phyloP scores from a whole-genome alignment of 139 green algal species.

The Chlorella sp. region DNA sequence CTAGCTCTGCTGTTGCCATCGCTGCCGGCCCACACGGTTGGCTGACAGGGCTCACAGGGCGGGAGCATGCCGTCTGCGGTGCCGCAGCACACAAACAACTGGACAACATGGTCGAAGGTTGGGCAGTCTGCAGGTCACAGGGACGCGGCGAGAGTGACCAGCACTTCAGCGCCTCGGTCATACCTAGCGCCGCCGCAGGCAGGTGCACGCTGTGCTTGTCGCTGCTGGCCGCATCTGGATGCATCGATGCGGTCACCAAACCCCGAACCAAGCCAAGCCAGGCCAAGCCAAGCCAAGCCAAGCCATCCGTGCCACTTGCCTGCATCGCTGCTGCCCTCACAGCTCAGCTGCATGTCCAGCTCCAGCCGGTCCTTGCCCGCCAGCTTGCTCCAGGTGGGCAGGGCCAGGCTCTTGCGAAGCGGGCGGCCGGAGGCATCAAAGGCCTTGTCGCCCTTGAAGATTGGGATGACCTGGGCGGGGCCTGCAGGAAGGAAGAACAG shows the following conservation, averaged over 20 bases:
- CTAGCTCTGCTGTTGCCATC: too few species aligned
- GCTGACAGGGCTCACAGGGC: slow-evolving; percentile 42
- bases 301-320: too few species aligned
- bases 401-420: neutral
- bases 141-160: neutral
- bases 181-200: too few species aligned
- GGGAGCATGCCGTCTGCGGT: neutral
- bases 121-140: slow-evolving; percentile 51
- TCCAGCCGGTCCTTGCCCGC: slow-evolving; percentile 24
- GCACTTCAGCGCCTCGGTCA: too few species aligned
- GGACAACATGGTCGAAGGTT: slow-evolving; percentile 65
- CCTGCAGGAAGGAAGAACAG: neutral
- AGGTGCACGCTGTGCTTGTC: too few species aligned
- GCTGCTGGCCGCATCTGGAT: too few species aligned
- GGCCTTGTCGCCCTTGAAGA: slow-evolving; percentile 37
- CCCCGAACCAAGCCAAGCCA: too few species aligned
- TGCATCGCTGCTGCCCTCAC: neutral
- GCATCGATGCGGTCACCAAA: too few species aligned
- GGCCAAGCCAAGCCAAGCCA: too few species aligned
- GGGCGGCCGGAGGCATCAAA: neutral
- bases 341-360: slow-evolving; percentile 48
- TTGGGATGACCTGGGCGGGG: slow-evolving; percentile 34
- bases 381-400: neutral
- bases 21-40: slow-evolving; percentile 42
- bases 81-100: slow-evolving; percentile 63